These are phyloP conservation scores for Sporothrix schenckii DNA, from an alignment of 2,329 filamentous ascomycete species.

Conservation along the genomic window DNA sequence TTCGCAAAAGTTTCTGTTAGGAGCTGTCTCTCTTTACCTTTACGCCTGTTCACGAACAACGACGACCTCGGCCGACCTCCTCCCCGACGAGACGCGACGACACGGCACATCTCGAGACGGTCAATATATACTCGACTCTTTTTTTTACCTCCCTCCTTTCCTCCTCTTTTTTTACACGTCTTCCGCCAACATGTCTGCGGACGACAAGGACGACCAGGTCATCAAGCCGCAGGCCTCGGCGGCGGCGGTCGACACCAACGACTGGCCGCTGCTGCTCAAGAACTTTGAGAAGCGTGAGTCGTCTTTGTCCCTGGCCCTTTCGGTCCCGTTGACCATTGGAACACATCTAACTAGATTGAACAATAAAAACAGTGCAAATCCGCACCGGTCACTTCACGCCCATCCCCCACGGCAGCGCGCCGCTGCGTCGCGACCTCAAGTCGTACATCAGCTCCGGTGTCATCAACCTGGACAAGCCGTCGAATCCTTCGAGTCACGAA, in stretches of 20 bases:
- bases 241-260: conserved; percentile 79
- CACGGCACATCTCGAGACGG: conserved; percentile 7
- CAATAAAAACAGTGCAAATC: conserved; percentile 70
- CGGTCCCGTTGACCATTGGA: not conserved
- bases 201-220: conserved; percentile 62
- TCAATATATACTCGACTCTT: not conserved
- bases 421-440: conserved; percentile 92
- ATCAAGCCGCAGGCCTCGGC: conserved; percentile 90
- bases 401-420: conserved; percentile 89
- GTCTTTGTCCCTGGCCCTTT: not conserved
- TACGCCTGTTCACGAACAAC: not conserved
- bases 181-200: conserved; percentile 40
- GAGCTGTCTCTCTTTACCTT: conserved; percentile 14
- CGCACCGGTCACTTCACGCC: conserved; percentile 96
- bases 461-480: conserved; percentile 97
- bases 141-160: not conserved
- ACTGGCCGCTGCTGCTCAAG: conserved; percentile 91
- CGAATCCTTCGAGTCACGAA: conserved; percentile 97
- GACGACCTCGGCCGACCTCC: not conserved
- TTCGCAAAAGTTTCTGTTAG: conserved; percentile 30
- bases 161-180: not conserved
- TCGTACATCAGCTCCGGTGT: conserved; percentile 96
- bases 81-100: not conserved
- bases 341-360: not conserved
- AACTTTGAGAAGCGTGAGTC: conserved; percentile 91